Evolutionary conservation across 2,329 filamentous ascomycete species (phyloP).

Genomic region (Colletotrichum abscissum): DNA sequence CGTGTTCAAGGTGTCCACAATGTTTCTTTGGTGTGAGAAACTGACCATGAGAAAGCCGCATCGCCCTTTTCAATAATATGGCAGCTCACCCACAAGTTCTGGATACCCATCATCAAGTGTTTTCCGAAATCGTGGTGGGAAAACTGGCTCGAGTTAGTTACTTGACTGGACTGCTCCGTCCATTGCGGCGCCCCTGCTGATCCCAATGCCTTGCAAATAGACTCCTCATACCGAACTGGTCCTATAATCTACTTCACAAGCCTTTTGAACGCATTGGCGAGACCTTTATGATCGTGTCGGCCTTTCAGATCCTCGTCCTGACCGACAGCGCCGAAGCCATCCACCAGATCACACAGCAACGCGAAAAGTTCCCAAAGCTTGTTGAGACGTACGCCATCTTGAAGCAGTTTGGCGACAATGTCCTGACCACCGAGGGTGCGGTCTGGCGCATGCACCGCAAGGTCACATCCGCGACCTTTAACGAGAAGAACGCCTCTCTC

Average conservation of each 20-base stretch:
- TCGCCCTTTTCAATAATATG: conserved; percentile 64
- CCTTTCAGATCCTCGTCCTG: conserved; percentile 62
- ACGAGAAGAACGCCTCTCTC: conserved; percentile 77
- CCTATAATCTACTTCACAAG: conserved; percentile 65
- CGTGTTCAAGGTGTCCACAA: conserved; percentile 41
- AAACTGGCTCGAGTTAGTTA: conserved; percentile 68
- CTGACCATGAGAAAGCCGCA: conserved; percentile 49
- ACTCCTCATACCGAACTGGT: conserved; percentile 69
- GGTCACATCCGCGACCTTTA: conserved; percentile 77
- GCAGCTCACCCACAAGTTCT: conserved; percentile 65
- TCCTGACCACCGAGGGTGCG: conserved; percentile 76
- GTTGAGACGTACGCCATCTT: conserved; percentile 68
- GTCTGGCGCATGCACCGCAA: conserved; percentile 81
- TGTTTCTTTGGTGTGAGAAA: not conserved
- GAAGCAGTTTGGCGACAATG: conserved; percentile 72
- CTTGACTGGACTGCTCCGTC: not conserved
- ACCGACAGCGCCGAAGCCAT: conserved; percentile 74
- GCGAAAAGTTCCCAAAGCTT: conserved; percentile 79
- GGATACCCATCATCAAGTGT: conserved; percentile 64
- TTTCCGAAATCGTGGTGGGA: conserved; percentile 68
- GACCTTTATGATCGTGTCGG: conserved; percentile 72
- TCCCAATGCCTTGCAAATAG: conserved; percentile 45
- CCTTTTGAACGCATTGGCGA: conserved; percentile 72
- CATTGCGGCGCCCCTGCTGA: conserved; percentile 22
- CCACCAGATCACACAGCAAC: conserved; percentile 71